Evolutionary conservation across 257 asterid species (phyloP), one percentile per base, ranked within the genome.

Genomic region (Solanum pimpinellifolium): DNA sequence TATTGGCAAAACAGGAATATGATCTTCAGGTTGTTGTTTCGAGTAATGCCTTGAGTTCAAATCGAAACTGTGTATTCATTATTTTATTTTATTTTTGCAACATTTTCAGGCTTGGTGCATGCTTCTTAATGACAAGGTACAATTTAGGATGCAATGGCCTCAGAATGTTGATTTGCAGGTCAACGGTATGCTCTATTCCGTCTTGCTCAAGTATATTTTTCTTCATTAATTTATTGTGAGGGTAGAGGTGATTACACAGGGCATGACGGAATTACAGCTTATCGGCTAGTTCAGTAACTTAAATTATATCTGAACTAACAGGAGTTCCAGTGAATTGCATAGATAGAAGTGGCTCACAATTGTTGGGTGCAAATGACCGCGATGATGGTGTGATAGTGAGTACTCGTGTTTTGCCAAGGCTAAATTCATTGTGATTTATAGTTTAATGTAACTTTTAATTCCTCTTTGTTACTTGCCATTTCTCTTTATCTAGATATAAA

Each of bases 101-200:
- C 37, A 91, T 89, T 85, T 87, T 85, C 88, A 97, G 98, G 98
- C 96, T 18, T 94, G 96, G 98, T 94, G 96, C 93, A 94, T 94
- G 95, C 98, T 96, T 90, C 93, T 95, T 62, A 96, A 93, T 87
- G 99, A 95, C 93, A 94, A 95, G 94, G 98, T 95, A 88, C 89
- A 91, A 23, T 95, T 95, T 90, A 93, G 97, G 93, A 95, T 96
- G 98, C 98, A 95, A 89, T 97, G 98, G 98, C 98, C 97, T 83
- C 98, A 92, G 52, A 87, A 94, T 91, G 96, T 96, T 13, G 96
- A 94, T 88, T 93, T 97, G 83, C 97, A 94, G 92, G 90, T 97
- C 90, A 97, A 96, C 88, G 98, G 99, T 96, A 95, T 88, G 91
- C 62, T 29, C 83, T 46, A 33, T 56, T n/a, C 59, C 14, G 3